phyloP scores from a whole-genome alignment of 257 asterid genomes.

The Leonotis leonurus region DNA sequence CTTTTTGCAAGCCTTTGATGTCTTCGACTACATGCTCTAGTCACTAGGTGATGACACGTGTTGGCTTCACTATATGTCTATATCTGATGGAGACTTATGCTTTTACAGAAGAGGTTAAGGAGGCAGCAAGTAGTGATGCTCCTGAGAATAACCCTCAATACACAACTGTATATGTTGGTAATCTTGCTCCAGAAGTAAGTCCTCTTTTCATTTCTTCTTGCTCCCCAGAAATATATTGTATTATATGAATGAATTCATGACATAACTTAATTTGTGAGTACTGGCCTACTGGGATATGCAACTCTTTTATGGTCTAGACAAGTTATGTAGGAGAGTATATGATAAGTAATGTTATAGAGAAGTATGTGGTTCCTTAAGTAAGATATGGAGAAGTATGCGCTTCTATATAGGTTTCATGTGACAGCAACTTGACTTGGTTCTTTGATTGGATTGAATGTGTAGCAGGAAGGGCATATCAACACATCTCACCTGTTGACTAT shows the following conservation, averaged over 20 bases:
- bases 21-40: background rate
- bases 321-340: background rate
- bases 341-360: background rate
- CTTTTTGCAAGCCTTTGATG: too few relatives aligned
- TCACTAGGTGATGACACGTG: background rate
- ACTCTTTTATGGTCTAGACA: background rate
- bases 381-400: too few relatives aligned
- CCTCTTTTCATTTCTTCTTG: background rate
- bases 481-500: background rate
- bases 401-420: background rate
- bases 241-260: background rate
- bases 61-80: slow-evolving; percentile 9
- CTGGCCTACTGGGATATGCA: background rate
- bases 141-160: slow-evolving; percentile 76
- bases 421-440: background rate
- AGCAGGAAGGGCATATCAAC: background rate
- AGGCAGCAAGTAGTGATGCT: slow-evolving; percentile 53
- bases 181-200: slow-evolving; percentile 76
- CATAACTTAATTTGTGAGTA: background rate
- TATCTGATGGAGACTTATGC: slow-evolving; percentile 12
- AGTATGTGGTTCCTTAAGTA: background rate
- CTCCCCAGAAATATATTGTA: background rate
- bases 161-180: slow-evolving; percentile 81
- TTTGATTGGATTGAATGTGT: background rate
- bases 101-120: slow-evolving; percentile 71